phyloP scores from a whole-genome alignment of 257 asterid genomes.

The Lycium ferocissimum region DNA sequence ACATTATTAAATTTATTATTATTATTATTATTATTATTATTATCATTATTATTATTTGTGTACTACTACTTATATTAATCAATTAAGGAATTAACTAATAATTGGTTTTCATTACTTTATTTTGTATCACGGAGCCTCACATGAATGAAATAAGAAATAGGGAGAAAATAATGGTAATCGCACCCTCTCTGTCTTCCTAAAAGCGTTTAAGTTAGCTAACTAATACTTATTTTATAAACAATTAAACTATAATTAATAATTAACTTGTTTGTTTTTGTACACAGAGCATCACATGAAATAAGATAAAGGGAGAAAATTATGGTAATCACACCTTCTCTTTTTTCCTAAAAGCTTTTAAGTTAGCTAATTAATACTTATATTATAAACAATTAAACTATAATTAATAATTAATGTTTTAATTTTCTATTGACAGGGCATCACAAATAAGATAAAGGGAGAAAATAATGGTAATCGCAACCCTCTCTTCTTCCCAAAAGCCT shows the following conservation, averaged over 20 bases:
- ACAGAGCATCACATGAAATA: too few species aligned
- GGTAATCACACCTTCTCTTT: too few species aligned
- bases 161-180: not conserved
- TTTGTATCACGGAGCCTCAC: not conserved
- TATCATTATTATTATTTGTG: not conserved
- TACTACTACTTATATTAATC: not conserved
- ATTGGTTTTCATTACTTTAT: not conserved
- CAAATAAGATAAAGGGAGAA: not conserved
- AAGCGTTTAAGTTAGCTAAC: not conserved
- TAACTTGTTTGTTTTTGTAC: too few species aligned
- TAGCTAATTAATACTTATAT: not conserved
- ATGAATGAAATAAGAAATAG: not conserved
- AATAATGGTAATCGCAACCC: not conserved
- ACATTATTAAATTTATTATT: not conserved
- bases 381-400: not conserved
- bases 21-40: not conserved
- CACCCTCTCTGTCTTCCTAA: not conserved
- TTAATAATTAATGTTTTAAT: not conserved
- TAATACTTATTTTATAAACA: not conserved
- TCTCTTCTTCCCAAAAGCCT: slow-evolving; percentile 20
- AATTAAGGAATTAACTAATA: not conserved
- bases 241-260: not conserved
- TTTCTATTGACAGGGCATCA: not conserved
- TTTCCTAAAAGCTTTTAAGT: too few species aligned
- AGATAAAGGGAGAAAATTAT: too few species aligned